Conservation (phyloP, 331 rosid species). For the Malus hybrid region DNA sequence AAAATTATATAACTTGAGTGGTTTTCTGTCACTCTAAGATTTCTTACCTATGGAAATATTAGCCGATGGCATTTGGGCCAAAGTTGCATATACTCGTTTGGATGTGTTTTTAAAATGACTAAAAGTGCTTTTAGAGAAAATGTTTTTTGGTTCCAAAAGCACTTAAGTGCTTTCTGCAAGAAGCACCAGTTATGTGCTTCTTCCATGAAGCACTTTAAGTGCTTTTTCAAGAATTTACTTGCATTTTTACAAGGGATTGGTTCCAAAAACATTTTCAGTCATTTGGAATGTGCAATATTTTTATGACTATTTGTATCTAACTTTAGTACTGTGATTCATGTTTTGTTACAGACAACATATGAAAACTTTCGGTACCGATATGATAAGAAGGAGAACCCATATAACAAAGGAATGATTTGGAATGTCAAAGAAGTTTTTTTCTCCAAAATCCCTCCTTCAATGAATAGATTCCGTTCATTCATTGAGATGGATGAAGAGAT, state of each 20-base stretch:
- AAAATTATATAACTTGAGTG: neutral
- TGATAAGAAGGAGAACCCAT: slow-evolving; percentile 75
- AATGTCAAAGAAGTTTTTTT: slow-evolving; percentile 58
- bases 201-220: no score
- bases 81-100: no score
- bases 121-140: no score
- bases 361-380: slow-evolving; percentile 88
- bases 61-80: no score
- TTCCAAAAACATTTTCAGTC: no score
- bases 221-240: no score
- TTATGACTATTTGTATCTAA: neutral
- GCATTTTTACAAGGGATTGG: no score
- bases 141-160: no score
- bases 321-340: neutral
- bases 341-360: slow-evolving; percentile 70
- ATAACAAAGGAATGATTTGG: slow-evolving; percentile 42
- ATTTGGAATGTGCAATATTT: neutral
- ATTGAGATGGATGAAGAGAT: slow-evolving; percentile 42
- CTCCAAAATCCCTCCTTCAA: slow-evolving; percentile 44
- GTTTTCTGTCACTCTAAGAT: neutral
- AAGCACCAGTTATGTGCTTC: no score
- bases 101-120: no score
- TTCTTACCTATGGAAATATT: no score
- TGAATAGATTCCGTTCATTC: slow-evolving; percentile 50
- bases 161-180: no score